Conservation (phyloP, 2,329 filamentous ascomycete genomes). For the Alternaria panax region DNA sequence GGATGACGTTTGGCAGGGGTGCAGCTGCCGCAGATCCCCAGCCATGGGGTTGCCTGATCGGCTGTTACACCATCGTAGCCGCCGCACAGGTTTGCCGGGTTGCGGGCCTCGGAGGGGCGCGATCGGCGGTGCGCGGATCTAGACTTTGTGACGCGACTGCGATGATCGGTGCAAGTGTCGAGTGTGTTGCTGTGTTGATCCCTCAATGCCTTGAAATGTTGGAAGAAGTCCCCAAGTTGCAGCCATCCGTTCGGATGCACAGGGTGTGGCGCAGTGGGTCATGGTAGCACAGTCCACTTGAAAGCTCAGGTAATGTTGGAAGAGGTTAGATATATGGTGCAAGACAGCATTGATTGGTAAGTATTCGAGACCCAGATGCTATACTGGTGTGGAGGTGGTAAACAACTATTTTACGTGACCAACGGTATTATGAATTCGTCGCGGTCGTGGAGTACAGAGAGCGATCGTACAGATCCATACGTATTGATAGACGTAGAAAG, state of each 20-base stretch:
- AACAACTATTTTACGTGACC: conserved; percentile 21
- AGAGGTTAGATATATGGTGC: neutral
- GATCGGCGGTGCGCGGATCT: conserved; percentile 12
- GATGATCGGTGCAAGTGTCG: neutral
- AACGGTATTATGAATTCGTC: conserved; percentile 22
- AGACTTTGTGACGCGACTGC: neutral
- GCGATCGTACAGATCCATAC: conserved; percentile 6
- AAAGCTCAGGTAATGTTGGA: neutral
- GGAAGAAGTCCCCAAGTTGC: neutral
- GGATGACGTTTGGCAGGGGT: conserved; percentile 24
- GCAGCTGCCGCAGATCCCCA: conserved; percentile 10
- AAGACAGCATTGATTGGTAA: conserved; percentile 1
- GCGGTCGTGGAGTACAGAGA: conserved; percentile 21
- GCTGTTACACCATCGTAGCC: conserved; percentile 10
- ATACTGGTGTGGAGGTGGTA: conserved; percentile 10
- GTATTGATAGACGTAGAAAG: conserved; percentile 8
- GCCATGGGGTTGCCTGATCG: conserved; percentile 4
- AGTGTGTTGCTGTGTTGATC: neutral
- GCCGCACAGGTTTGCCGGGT: neutral
- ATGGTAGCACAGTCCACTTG: neutral
- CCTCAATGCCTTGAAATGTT: neutral
- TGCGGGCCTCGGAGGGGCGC: conserved; percentile 3
- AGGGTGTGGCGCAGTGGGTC: neutral
- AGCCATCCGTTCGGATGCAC: neutral
- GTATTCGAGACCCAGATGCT: conserved; percentile 2